A percentile compares a stretch with the other conserved stretches of the same genome.
phyloP scores from a whole-genome alignment of 164 flowering plant species.

The Houttuynia cordata region DNA sequence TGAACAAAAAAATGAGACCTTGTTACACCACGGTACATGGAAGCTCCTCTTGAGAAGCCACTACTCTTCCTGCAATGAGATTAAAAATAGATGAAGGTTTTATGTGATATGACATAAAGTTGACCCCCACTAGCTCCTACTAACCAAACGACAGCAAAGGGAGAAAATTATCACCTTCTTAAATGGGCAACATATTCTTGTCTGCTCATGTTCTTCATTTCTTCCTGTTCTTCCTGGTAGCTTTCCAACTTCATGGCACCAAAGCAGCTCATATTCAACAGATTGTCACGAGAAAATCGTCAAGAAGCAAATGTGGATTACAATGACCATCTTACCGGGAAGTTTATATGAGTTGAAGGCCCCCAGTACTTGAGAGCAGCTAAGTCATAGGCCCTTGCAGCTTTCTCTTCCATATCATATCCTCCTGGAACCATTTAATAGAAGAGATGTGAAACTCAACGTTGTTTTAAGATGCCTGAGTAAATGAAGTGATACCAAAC shows the following conservation, averaged over 20 bases:
- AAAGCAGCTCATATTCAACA: neutral
- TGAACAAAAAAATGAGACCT: constrained; percentile 31
- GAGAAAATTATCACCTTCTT: constrained; percentile 39
- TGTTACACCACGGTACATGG: constrained; percentile 89
- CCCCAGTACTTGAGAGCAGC: constrained; percentile 97
- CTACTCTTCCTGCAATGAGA: constrained; percentile 63
- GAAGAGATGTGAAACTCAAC: neutral
- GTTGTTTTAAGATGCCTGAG: neutral
- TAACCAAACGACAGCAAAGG: neutral
- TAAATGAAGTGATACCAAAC: neutral
- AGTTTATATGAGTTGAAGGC: constrained; percentile 71
- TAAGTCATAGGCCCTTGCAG: constrained; percentile 85
- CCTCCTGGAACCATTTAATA: constrained; percentile 39
- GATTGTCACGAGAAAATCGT: constrained; percentile 1
- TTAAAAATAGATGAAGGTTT: too few species aligned
- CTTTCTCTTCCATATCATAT: constrained; percentile 90
- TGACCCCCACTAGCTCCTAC: neutral
- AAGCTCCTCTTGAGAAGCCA: constrained; percentile 90
- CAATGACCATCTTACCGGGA: constrained; percentile 32
- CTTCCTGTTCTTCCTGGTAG: constrained; percentile 57
- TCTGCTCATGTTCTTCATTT: constrained; percentile 87
- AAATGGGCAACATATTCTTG: constrained; percentile 84
- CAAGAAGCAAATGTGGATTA: neutral
- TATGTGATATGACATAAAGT: too few species aligned
- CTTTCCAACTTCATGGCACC: constrained; percentile 41